Evolutionary conservation across 176 grass and related monocot species (phyloP), one percentile per base, ranked within the genome.

Genomic region (Paspalum vaginatum): DNA sequence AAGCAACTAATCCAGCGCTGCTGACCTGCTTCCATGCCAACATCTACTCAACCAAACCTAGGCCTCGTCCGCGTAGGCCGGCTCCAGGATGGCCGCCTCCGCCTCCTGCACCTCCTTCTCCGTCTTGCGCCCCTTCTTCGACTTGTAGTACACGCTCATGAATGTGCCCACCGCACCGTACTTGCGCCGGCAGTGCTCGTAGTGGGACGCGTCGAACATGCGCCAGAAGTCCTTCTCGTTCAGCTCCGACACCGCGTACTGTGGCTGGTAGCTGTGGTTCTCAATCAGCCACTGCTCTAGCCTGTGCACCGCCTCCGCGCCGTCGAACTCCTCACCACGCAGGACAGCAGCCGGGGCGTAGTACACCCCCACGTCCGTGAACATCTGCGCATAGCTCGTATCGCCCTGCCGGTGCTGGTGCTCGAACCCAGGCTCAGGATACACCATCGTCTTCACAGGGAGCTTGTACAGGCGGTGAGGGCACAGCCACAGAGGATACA

Each of bases 41-140:
- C 8, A 49, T 1, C 20, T 21, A 16, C 50, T 2, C 15, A 20
- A n/a, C 10, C 25, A 18, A 9, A 42, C 24, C 10, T 90, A 92
- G 11, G 85, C 90, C 86, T 95, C 93, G 0, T 96, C 97, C 0
- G 88, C 87, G 8, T 99, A 88, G 15, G 97, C 97, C 0, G 92
- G 79, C 81, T 99, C 97, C 0, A 94, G 88, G 21, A 99, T 91
- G 61, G 91, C 97, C 2, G 97, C 84, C 87, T 99, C 97, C 0
- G 97, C 97, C 65, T 99, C 97, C 79, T 91, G 90, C 76, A 99
- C 93, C 93, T 99, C 93, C 88, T 99, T 99, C 97, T 99, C 97
- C 0, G 92, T 93, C 97, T 99, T 99, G 75, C 85, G 79, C n/a
- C 97, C 97, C 81, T 99, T 99, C 97, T 96, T 99, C 8, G 72